Percentiles rank a stretch among this genome's conserved stretches.
Conservation (phyloP, 495 filamentous ascomycete species). For the Neurospora sp. region DNA sequence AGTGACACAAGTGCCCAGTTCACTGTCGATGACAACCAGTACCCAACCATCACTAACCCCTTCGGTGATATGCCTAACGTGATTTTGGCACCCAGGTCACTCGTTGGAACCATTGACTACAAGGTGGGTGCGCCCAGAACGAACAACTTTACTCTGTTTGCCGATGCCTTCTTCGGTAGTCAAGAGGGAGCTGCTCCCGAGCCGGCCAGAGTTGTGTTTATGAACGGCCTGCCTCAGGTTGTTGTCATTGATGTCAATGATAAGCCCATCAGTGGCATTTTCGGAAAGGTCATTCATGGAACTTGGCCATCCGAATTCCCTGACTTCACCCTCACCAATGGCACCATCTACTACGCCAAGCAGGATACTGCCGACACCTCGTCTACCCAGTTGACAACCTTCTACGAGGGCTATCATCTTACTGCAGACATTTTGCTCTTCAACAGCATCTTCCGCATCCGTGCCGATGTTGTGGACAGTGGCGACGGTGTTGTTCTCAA, state of each 20-base stretch:
- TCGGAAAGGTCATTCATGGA: background rate
- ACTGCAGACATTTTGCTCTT: background rate
- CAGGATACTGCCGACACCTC: background rate
- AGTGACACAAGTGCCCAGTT: background rate
- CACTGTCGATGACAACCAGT: background rate
- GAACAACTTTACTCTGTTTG: background rate
- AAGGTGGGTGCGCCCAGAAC: background rate
- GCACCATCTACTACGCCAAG: background rate
- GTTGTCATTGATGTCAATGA: background rate
- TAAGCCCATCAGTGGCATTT: background rate
- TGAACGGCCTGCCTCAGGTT: background rate
- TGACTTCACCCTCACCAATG: background rate
- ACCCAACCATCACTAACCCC: background rate
- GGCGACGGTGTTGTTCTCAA: background rate
- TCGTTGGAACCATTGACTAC: background rate
- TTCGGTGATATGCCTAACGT: background rate
- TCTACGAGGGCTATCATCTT: background rate
- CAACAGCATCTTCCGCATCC: background rate
- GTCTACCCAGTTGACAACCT: background rate
- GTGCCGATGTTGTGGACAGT: background rate
- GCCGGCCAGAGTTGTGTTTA: background rate
- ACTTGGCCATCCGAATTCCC: background rate
- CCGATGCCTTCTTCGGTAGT: background rate
- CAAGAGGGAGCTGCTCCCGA: background rate
- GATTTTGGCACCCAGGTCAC: background rate